Evolutionary conservation across 257 asterid species (phyloP).

Genomic region (Gentiana straminea): DNA sequence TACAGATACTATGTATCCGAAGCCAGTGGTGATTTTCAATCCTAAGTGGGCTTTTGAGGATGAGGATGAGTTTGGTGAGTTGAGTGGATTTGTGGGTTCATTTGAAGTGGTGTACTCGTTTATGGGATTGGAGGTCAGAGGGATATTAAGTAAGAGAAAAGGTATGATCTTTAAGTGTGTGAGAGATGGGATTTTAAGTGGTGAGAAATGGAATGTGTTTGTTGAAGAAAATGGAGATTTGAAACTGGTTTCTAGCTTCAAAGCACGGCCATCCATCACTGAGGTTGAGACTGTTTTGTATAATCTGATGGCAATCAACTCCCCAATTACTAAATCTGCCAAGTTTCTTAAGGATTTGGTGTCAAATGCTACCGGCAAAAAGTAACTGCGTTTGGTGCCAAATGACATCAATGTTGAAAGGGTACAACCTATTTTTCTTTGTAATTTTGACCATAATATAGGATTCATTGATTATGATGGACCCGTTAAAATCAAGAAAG

Average conservation of each 20-base stretch:
- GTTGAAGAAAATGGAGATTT: constrained; percentile 67
- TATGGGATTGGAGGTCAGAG: constrained; percentile 81
- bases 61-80: constrained; percentile 43
- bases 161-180: constrained; percentile 70
- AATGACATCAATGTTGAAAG: too few species aligned
- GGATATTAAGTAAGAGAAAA: constrained; percentile 55
- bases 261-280: constrained; percentile 41
- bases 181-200: constrained; percentile 65
- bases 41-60: constrained; percentile 80
- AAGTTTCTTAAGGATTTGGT: constrained; percentile 64
- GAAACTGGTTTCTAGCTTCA: constrained; percentile 49
- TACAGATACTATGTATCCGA: constrained; percentile 45
- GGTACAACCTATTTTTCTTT: too few species aligned
- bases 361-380: constrained; percentile 39
- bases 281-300: constrained; percentile 78
- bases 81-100: constrained; percentile 57
- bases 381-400: constrained; percentile 11
- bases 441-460: too few species aligned
- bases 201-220: constrained; percentile 69
- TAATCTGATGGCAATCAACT: constrained; percentile 79
- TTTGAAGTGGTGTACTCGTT: constrained; percentile 80
- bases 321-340: constrained; percentile 63
- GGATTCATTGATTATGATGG: too few species aligned
- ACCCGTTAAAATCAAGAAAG: too few species aligned
- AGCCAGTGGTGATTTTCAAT: constrained; percentile 70